These are phyloP conservation scores for Coemansia biformis DNA, from an alignment of 192 early-diverging fungal genomes.

Conservation along the genomic window DNA sequence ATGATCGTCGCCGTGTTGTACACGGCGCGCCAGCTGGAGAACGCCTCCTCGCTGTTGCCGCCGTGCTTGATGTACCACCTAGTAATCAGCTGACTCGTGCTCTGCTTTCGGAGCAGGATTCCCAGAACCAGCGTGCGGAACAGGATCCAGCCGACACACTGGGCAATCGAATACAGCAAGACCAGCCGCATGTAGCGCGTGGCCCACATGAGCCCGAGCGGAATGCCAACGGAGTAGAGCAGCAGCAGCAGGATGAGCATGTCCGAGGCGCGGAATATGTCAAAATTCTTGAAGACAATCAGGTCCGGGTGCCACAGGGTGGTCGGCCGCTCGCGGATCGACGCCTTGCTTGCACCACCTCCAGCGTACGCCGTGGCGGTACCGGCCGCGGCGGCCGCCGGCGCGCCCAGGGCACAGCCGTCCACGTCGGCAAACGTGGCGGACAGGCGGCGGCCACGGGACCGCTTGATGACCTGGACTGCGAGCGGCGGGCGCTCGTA, in stretches of 20 bases:
- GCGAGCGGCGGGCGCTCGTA: slow-evolving; percentile 54
- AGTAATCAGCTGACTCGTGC: slow-evolving; percentile 74
- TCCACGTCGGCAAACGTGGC: slow-evolving; percentile 10
- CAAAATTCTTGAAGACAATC: slow-evolving; percentile 88
- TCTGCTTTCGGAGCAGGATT: slow-evolving; percentile 72
- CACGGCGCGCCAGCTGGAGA: slow-evolving; percentile 91
- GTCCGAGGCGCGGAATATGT: slow-evolving; percentile 80
- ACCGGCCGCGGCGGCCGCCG: too few species aligned
- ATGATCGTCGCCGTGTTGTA: slow-evolving; percentile 88
- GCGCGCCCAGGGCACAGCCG: too few species aligned
- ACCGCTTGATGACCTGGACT: slow-evolving; percentile 41
- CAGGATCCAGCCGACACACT: slow-evolving; percentile 83
- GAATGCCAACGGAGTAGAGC: slow-evolving; percentile 66
- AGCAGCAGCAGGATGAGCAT: slow-evolving; percentile 71
- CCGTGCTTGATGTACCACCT: slow-evolving; percentile 92
- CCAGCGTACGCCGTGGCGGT: background rate
- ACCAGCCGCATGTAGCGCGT: slow-evolving; percentile 27
- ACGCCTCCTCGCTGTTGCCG: slow-evolving; percentile 80
- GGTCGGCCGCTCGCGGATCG: slow-evolving; percentile 42
- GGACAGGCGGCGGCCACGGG: slow-evolving; percentile 35
- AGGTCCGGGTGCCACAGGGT: slow-evolving; percentile 72
- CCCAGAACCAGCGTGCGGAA: slow-evolving; percentile 81
- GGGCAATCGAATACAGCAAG: slow-evolving; percentile 53
- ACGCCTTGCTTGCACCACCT: slow-evolving; percentile 9
- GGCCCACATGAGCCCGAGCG: slow-evolving; percentile 46